Evolutionary conservation across 257 asterid species (phyloP), one percentile per base, ranked within the genome.

Genomic region (Capsicum baccatum): DNA sequence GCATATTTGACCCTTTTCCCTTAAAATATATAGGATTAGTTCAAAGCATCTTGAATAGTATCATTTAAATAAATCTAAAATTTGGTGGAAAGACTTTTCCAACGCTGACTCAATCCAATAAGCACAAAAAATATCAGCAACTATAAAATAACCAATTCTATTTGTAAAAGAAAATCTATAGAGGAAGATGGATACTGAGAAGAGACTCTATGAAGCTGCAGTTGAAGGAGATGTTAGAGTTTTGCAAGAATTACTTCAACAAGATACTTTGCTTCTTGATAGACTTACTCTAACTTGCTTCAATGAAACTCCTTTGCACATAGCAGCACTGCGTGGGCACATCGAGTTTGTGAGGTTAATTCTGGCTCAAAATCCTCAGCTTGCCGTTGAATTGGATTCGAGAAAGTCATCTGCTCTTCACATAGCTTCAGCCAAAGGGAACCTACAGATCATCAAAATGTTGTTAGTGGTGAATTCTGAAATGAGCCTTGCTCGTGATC

Each of bases 361-460:
- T 82, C 21, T 92, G 62, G 73, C 44, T 2, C 83, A 5, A 48
- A 86, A 84, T 44, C 86, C 89, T 6, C 71, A 33, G 9, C 90
- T 90, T 9, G 86, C 90, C 6, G 84, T 80, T 37, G 90, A 73
- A 47, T 35, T 90, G 16, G 91, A 90, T 70, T 79, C 88, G 3
- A 86, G 87, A 39, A 84, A 80, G 57, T 84, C 84, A 1, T 88
- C 93, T 4, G 83, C 93, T 33, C 94, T 92, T 21, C 94, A 91
- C 80, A 6, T 88, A 16, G 94, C 93, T 17, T 85, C 93, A 2
- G 79, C 74, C 6, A 87, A 79, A 69, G 95, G 93, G 2, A 16
- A 87, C n/a, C 3, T 86, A 33, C 84, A 88, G 19, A 89, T 90
- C 5, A 87, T 55, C 1, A 84, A 16, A 11, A 11, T 2, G 8